Evolutionary conservation across 441 rosid genomes (phyloP), one percentile per base, ranked within the genome.

Genomic region (Rhodomyrtus psidioides): DNA sequence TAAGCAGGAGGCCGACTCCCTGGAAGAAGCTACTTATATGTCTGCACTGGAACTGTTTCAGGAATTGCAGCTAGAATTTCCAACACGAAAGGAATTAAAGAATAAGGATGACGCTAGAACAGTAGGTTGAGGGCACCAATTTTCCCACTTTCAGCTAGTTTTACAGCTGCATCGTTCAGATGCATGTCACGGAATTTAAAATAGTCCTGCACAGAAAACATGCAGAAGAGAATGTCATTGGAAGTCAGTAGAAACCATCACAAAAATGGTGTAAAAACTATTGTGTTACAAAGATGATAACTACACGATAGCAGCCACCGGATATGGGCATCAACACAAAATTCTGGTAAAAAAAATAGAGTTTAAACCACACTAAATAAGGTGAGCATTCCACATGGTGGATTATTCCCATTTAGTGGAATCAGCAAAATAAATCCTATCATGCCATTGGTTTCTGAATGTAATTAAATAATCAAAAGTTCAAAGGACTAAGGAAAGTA

Each of bases 91-190:
- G 95, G 89, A 91, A 92, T 90, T 84, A 95, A 87, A 46, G 99
- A 95, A 93, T 92, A 95, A 89, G 98, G 98, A 94, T 98, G 99
- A 26, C 98, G 97, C 93, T 98, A 96, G 89, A 98, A 96, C 65
- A 95, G 95, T 82, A 95, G 97, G 88, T 96, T 96, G 55, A 98
- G 90, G 74, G 99, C 98, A 88, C 99, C 99, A 84, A 98, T 94
- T 90, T 95, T 98, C 84, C 99, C 99, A 87, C 92, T 95, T 92
- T 96, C 98, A 88, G 99, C 96, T 88, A 98, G 98, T 81, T 90
- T 85, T 82, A 91, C 86, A 59, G 98, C 99, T 84, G 93, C 94
- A 92, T 93, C 94, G 88, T 90, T 89, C 55, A 96, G 88, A 82
- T 94, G 95, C 90, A 87, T 90, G 85, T 91, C 91, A 65, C 98